These are phyloP conservation scores for Saccharomyces hybrid DNA, from an alignment of 1,139 yeast genomes.

Conservation along the genomic window DNA sequence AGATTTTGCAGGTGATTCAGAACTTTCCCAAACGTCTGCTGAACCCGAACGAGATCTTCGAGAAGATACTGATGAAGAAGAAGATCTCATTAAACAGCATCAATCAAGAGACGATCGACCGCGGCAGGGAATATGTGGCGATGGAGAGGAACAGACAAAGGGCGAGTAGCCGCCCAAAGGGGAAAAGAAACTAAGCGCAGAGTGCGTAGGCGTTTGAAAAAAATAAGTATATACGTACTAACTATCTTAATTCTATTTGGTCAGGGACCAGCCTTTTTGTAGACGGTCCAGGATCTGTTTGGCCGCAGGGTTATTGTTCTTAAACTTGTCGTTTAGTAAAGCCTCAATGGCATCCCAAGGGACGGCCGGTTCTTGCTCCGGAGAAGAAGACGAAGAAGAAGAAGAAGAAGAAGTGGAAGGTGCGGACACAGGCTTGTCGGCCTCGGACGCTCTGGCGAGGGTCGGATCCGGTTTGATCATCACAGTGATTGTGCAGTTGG, in stretches of 20 bases:
- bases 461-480: slow-evolving; percentile 23
- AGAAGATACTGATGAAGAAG: slow-evolving; percentile 61
- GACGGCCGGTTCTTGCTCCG: slow-evolving; percentile 9
- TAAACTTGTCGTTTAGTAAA: slow-evolving; percentile 21
- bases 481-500: slow-evolving; percentile 35
- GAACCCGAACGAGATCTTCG: slow-evolving; percentile 65
- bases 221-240: slow-evolving; percentile 1
- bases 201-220: neutral
- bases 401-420: neutral
- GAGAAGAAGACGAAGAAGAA: neutral
- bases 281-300: slow-evolving; percentile 33
- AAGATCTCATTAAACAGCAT: slow-evolving; percentile 68
- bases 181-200: slow-evolving; percentile 6
- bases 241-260: slow-evolving; percentile 17
- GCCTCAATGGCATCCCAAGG: slow-evolving; percentile 35
- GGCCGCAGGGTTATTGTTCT: slow-evolving; percentile 16
- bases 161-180: slow-evolving; percentile 13
- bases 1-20: slow-evolving; percentile 79
- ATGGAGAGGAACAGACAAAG: slow-evolving; percentile 46
- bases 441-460: slow-evolving; percentile 7
- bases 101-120: slow-evolving; percentile 72
- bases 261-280: slow-evolving; percentile 37
- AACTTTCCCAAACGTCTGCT: slow-evolving; percentile 65
- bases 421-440: neutral
- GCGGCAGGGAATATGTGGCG: slow-evolving; percentile 68